Base-by-base conservation (phyloP, 2,329 filamentous ascomycete species). In the Neopestalotiopsis sp. region DNA sequence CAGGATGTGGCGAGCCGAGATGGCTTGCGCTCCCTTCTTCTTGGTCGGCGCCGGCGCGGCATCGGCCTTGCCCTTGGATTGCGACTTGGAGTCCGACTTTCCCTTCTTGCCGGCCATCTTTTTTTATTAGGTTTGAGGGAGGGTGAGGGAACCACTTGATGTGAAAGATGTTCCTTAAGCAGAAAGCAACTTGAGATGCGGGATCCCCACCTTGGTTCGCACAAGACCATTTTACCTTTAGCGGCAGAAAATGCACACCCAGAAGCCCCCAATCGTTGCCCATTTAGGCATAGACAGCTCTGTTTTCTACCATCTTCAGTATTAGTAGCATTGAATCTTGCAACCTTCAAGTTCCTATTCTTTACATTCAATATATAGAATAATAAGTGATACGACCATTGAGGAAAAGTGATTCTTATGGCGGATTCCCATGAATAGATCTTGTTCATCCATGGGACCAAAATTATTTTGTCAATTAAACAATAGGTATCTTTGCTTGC, bases 1-100 rank as follows among this genome's bases (percentile, higher is more conserved):
- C 75, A 93, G 79, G 69, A 94, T 93, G 79, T 94, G 92, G 56
- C 92, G 88, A 66, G 92, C 91, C 75, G 93, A 93, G 81, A 94
- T 92, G 69, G 85, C 85, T 75, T 91, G 89, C 0, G 90, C 90
- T 30, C 89, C 85, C 76, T 90, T 92, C 68, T 62, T 52, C 30
- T 72, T 76, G 38, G 75, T 76, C 59, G 78, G 77, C 57, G 77
- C 76, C 12, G 73, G 70, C 13, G 13, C 30, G 20, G 62, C 56
- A 34, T 66, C 62, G 5, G 38, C 32, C 14, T 56, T 34, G 1
- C 64, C 40, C 52, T 56, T 56, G 77, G 78, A 32, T 75, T 76
- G 62, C 3, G 74, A 76, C 65, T 78, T 73, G 49, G 69, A 63
- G 13, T 72, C 68, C 6, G 20, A 52, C 45, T 67, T 69, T 32